Conservation (phyloP, 768 basidiomycete genomes). For the Tylopilus sp. region DNA sequence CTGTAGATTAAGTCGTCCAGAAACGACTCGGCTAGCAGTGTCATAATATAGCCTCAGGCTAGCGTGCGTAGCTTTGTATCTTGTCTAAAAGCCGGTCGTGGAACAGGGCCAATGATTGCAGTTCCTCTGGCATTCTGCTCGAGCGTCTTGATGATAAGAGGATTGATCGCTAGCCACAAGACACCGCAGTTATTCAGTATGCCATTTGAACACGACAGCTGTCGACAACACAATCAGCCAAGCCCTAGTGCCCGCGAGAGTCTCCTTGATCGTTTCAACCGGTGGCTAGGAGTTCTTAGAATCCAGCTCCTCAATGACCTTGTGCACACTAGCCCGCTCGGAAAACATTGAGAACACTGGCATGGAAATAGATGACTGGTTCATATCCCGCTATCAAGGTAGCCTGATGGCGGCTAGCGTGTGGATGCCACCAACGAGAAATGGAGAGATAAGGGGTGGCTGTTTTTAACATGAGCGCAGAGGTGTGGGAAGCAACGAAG, state of each 20-base stretch:
- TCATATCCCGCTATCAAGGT: conserved; percentile 19
- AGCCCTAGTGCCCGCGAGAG: conserved; percentile 53
- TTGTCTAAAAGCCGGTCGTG: too few relatives aligned
- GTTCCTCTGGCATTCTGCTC: too few relatives aligned
- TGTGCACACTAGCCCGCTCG: conserved; percentile 1
- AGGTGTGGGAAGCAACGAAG: not conserved
- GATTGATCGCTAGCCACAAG: too few relatives aligned
- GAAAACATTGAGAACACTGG: conserved; percentile 17
- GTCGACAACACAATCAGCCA: conserved; percentile 63
- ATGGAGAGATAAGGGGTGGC: conserved; percentile 16
- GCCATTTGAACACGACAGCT: too few relatives aligned
- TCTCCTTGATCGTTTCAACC: conserved; percentile 53
- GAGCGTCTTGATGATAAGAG: conserved; percentile 62
- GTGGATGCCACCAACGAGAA: not conserved
- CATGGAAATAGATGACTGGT: not conserved
- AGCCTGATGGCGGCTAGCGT: conserved; percentile 8
- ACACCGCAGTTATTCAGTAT: too few relatives aligned
- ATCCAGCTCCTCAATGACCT: conserved; percentile 7
- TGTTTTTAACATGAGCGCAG: conserved; percentile 9
- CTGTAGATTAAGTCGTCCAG: too few relatives aligned
- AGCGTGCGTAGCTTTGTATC: too few relatives aligned
- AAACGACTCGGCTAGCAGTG: too few relatives aligned
- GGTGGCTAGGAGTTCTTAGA: too few relatives aligned
- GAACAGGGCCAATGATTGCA: too few relatives aligned
- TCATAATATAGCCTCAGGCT: too few relatives aligned